Evolutionary conservation across 108 stramenopile genomes (phyloP), one percentile per base, ranked within the genome.

Genomic region (Skeletonema menzelii): DNA sequence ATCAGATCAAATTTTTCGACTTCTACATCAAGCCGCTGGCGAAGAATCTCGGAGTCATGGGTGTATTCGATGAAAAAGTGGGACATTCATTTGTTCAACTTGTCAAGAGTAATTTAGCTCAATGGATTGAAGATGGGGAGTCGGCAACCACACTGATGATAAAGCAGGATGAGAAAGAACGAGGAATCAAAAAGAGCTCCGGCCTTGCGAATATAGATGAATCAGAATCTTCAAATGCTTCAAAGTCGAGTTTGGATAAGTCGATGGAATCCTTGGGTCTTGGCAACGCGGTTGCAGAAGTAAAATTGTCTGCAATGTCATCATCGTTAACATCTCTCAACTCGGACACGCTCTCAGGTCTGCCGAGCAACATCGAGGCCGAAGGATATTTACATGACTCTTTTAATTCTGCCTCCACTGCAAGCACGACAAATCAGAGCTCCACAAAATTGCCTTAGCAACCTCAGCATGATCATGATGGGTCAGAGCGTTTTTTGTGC

Each of bases 1-100:
- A 88, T 59, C 92, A 93, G 59, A 66, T 76, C 66, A 82, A 72
- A 89, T 91, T 94, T 56, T 77, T 94, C 63, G 93, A 94, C 60
- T 85, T 72, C 28, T 94, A 94, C 56, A 62, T 86, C 12, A 72
- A 87, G 73, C 91, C 91, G 13, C 62, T 91, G 64, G 86, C 88
- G n/a, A 77, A 83, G 14, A 76, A 71, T 59, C 65, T 91, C 47
- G 85, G 83, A 30, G 88, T 87, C 47, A 85, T 80, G 14, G 88
- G 88, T 8, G 80, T 86, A 27, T 91, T 87, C 74, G 88, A 85
- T n/a, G 85, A 84, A 20, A 55, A 37, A 4, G 63, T 57, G 7
- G 79, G 79, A 27, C 27, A 66, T 13, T 58, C 27, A 26, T 57
- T 66, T 57, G 56, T 59, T 26, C 56, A 66, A 5, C n/a, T 53